These are phyloP conservation scores for Saccharata proteae DNA, from an alignment of 2,329 filamentous ascomycete species.

Conservation along the genomic window DNA sequence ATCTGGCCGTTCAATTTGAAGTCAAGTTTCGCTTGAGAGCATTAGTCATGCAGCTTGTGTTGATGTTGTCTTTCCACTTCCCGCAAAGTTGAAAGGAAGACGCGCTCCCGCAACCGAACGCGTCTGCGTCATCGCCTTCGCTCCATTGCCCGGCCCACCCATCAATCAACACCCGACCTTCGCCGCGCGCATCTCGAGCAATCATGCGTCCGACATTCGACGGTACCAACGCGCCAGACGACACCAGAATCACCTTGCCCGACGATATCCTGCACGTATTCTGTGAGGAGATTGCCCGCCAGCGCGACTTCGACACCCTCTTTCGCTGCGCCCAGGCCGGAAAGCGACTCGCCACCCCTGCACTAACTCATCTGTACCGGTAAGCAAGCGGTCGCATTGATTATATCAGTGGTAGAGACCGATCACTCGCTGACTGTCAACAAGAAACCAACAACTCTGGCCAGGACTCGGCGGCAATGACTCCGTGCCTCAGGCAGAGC, in stretches of 20 bases:
- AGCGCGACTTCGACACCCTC: conserved; percentile 47
- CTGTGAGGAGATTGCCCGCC: conserved; percentile 44
- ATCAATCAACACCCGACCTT: background rate
- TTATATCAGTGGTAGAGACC: no score
- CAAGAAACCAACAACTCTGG: no score
- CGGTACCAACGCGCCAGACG: background rate
- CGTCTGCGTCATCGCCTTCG: no score
- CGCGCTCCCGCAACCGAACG: no score
- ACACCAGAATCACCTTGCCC: conserved; percentile 27
- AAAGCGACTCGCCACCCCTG: conserved; percentile 44
- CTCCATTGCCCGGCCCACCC: no score
- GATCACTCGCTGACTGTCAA: no score
- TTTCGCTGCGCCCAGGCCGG: conserved; percentile 47
- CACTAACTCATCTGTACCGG: conserved; percentile 53
- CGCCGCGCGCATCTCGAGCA: background rate
- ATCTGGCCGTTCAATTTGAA: no score
- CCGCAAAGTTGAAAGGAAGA: no score
- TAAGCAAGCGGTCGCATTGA: conserved; percentile 20
- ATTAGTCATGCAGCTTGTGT: no score
- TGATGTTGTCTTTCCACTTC: no score
- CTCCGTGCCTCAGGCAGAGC: conserved; percentile 8
- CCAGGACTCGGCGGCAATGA: no score
- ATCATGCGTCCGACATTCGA: background rate
- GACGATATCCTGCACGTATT: conserved; percentile 51
- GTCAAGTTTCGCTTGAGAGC: no score